Percentiles rank a stretch among this genome's conserved stretches.
Evolutionary conservation across 305 asterid species (phyloP).

Genomic region (Petunia hybrid): DNA sequence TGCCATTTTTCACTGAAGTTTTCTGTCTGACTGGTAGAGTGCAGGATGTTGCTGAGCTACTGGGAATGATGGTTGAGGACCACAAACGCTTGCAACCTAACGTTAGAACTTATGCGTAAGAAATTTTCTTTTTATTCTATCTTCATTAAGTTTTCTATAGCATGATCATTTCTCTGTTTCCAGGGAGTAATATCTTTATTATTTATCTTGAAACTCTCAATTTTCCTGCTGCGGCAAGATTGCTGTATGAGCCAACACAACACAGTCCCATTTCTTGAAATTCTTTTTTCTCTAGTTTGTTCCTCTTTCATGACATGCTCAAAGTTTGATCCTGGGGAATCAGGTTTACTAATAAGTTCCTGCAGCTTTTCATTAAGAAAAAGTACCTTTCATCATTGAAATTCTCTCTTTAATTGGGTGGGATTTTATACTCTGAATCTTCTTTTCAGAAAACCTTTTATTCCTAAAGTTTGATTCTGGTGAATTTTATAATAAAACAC

Average conservation of each 20-base stretch:
- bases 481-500: neutral
- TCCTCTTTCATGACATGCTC: slow-evolving; percentile 21
- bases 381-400: neutral
- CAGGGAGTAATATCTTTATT: slow-evolving; percentile 1
- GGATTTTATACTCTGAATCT: neutral
- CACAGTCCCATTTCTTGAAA: slow-evolving; percentile 19
- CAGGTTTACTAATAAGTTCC: slow-evolving; percentile 7
- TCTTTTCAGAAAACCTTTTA: neutral
- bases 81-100: slow-evolving; percentile 95
- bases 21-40: slow-evolving; percentile 60
- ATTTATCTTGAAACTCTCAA: slow-evolving; percentile 20
- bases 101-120: slow-evolving; percentile 99
- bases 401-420: slow-evolving; percentile 1
- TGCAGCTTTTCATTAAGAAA: slow-evolving; percentile 20
- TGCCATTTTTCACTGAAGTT: slow-evolving; percentile 37
- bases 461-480: slow-evolving; percentile 9
- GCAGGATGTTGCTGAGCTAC: slow-evolving; percentile 98
- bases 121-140: slow-evolving; percentile 38
- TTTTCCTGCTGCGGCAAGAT: neutral
- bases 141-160: slow-evolving; percentile 19
- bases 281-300: neutral
- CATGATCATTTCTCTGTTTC: slow-evolving; percentile 3
- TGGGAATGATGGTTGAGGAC: slow-evolving; percentile 99
- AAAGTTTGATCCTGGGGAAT: slow-evolving; percentile 30
- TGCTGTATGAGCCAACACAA: neutral